Conservation (phyloP, 495 filamentous ascomycete genomes). For the Chaetomidium leptoderma region DNA sequence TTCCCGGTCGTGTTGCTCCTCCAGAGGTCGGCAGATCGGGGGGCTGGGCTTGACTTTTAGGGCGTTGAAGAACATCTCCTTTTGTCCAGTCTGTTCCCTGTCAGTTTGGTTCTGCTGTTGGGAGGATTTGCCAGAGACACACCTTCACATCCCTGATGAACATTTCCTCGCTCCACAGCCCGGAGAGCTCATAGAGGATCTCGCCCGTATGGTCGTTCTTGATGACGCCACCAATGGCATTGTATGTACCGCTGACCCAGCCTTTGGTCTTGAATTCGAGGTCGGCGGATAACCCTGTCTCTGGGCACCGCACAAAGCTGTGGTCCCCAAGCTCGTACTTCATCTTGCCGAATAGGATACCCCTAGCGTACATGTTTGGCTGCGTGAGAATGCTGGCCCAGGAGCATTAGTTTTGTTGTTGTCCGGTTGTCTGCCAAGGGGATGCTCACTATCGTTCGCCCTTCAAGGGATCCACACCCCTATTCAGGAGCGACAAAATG, state of each 20-base stretch:
- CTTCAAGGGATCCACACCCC: conserved; percentile 57
- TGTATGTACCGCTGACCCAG: conserved; percentile 93
- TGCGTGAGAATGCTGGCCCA: conserved; percentile 73
- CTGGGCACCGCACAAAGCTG: conserved; percentile 89
- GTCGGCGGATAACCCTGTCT: conserved; percentile 79
- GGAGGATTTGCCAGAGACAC: conserved; percentile 31
- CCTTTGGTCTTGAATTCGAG: conserved; percentile 99
- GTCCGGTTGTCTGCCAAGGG: background rate
- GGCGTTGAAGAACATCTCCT: conserved; percentile 86
- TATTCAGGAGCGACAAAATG: conserved; percentile 76
- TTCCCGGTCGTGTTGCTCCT: conserved; percentile 87
- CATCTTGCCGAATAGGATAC: conserved; percentile 98
- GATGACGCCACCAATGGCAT: conserved; percentile 90
- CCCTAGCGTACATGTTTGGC: conserved; percentile 98
- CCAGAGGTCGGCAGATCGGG: conserved; percentile 69
- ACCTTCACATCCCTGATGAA: conserved; percentile 77
- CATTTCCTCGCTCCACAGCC: conserved; percentile 94
- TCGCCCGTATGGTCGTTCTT: conserved; percentile 85
- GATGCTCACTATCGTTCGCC: conserved; percentile 81
- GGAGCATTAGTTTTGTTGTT: conserved; percentile 4
- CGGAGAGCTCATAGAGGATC: conserved; percentile 81
- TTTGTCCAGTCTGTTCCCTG: conserved; percentile 69
- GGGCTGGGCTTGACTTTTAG: conserved; percentile 67
- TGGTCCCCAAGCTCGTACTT: conserved; percentile 98
- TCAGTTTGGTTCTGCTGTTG: background rate